Percentiles rank a stretch among this genome's conserved stretches.
phyloP scores from a whole-genome alignment of 2,329 filamentous ascomycete species.

The Epichloe festucae region DNA sequence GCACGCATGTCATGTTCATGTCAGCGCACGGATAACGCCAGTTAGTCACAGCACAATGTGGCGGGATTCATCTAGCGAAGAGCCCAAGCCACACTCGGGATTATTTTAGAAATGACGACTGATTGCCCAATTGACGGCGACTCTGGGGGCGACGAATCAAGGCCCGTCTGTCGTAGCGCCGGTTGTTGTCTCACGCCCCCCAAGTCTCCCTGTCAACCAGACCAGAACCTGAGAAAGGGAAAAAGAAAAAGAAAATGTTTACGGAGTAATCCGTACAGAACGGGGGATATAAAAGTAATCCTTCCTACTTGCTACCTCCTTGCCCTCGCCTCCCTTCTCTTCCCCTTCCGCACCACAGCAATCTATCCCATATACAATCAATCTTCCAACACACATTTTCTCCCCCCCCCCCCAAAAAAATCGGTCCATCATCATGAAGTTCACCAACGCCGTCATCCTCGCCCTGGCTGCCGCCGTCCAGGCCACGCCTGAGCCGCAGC shows the following conservation, averaged over 20 bases:
- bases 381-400: not conserved
- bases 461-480: constrained; percentile 19
- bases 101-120: not conserved
- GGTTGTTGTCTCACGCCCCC: not conserved
- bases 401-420: not conserved
- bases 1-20: too few relatives aligned
- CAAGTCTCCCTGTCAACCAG: not conserved
- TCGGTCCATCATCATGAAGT: constrained; percentile 22
- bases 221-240: not conserved
- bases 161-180: too few relatives aligned
- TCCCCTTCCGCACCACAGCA: too few relatives aligned
- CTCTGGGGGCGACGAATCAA: too few relatives aligned
- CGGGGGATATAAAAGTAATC: not conserved
- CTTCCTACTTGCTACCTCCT: too few relatives aligned
- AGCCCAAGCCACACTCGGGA: not conserved
- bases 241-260: not conserved
- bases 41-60: too few relatives aligned
- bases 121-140: not conserved
- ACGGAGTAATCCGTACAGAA: too few relatives aligned
- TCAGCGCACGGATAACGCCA: too few relatives aligned
- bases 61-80: too few relatives aligned
- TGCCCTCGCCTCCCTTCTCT: too few relatives aligned
- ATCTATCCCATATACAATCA: not conserved
- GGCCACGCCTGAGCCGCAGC: constrained; percentile 11
- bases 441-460: constrained; percentile 20